phyloP scores from a whole-genome alignment of 192 early-diverging fungal genomes.

The Coemansia sp. region DNA sequence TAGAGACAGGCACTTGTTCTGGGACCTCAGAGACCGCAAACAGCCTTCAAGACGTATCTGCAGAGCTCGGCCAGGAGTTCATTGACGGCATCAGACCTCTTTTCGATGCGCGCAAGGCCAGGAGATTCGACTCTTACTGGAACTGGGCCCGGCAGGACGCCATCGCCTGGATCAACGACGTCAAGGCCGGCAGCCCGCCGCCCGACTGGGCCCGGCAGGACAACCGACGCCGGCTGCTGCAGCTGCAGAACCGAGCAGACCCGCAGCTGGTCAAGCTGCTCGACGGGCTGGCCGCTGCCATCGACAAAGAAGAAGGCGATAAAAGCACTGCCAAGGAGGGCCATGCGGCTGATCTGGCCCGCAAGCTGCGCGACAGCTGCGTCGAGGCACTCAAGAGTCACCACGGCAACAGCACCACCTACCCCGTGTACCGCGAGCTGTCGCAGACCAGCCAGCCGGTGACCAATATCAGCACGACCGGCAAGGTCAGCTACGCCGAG shows the following conservation, averaged over 20 bases:
- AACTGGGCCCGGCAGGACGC: constrained; percentile 75
- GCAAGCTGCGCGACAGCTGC: constrained; percentile 74
- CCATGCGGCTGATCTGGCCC: not conserved
- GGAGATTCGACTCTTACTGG: constrained; percentile 91
- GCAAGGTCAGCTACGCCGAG: constrained; percentile 75
- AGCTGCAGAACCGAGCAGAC: constrained; percentile 73
- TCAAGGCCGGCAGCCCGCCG: constrained; percentile 68
- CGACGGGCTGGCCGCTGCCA: not conserved
- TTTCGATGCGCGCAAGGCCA: constrained; percentile 80
- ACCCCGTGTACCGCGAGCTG: constrained; percentile 84
- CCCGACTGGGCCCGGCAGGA: constrained; percentile 65
- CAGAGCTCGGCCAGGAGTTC: constrained; percentile 86
- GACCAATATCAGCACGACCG: constrained; percentile 67
- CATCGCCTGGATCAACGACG: constrained; percentile 63
- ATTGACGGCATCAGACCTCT: constrained; percentile 77
- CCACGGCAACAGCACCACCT: too few relatives aligned
- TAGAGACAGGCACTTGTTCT: not conserved
- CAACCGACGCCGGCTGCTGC: constrained; percentile 11
- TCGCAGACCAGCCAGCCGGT: constrained; percentile 71
- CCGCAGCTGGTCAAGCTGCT: constrained; percentile 48
- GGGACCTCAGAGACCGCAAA: constrained; percentile 52
- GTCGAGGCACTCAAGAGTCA: constrained; percentile 61
- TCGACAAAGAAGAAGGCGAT: not conserved
- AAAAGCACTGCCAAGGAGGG: too few relatives aligned
- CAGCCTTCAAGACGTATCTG: constrained; percentile 68